phyloP scores from a whole-genome alignment of 305 asterid species.

The Fraxinus platypoda region DNA sequence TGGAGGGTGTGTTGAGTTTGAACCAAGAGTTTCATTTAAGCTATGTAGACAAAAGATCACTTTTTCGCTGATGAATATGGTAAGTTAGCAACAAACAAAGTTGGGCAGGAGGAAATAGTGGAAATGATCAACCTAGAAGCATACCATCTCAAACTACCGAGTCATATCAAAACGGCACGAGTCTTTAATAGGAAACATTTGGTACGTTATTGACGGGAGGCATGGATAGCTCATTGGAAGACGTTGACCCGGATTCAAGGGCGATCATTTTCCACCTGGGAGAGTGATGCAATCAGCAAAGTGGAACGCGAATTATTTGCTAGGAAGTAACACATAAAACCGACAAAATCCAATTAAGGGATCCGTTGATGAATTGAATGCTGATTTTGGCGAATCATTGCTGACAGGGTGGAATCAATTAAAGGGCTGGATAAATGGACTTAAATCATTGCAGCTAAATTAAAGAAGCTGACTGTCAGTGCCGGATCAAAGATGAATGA shows the following conservation, averaged over 20 bases:
- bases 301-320: not conserved
- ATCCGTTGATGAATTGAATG: not conserved
- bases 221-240: not conserved
- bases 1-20: not conserved
- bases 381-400: not conserved
- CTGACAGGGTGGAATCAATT: not conserved
- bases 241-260: not conserved
- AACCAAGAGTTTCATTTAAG: not conserved
- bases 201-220: not conserved
- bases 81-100: not conserved
- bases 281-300: not conserved
- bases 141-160: not conserved
- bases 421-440: not conserved
- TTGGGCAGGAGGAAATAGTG: not conserved
- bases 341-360: not conserved
- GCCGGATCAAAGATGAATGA: not conserved
- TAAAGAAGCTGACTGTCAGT: not conserved
- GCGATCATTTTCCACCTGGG: not conserved
- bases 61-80: not conserved
- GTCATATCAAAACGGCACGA: not conserved
- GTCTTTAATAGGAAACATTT: not conserved
- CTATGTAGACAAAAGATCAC: not conserved
- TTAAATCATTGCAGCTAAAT: not conserved
- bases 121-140: not conserved
- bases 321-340: not conserved